phyloP scores from a whole-genome alignment of 768 basidiomycete species.

The Mycena vitilis region DNA sequence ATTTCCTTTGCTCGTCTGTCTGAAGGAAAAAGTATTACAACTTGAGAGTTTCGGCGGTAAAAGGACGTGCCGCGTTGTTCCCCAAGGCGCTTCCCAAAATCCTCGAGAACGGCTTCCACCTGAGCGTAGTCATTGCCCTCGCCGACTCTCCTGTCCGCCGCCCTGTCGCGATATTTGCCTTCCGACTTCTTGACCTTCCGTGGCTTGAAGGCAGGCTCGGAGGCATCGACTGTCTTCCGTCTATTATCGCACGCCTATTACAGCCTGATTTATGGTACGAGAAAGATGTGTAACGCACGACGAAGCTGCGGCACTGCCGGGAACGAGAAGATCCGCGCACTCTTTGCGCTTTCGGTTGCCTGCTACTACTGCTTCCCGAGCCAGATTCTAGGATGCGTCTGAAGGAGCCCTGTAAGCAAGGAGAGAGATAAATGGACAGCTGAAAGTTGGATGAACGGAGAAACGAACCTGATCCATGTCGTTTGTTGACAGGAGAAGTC shows the following conservation, averaged over 20 bases:
- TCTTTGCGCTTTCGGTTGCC: slow-evolving; percentile 37
- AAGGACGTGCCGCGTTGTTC: slow-evolving; percentile 67
- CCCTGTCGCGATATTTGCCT: slow-evolving; percentile 79
- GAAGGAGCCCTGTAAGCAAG: slow-evolving; percentile 73
- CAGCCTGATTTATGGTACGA: slow-evolving; percentile 1
- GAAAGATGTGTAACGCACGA: slow-evolving; percentile 39
- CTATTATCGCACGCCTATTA: slow-evolving; percentile 32
- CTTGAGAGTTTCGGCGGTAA: neutral
- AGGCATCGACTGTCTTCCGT: slow-evolving; percentile 62
- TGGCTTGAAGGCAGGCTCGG: slow-evolving; percentile 82
- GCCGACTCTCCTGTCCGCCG: slow-evolving; percentile 77
- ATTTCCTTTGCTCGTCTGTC: slow-evolving; percentile 80
- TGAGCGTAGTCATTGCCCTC: slow-evolving; percentile 80
- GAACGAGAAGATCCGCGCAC: slow-evolving; percentile 49
- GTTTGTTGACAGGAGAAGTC: neutral
- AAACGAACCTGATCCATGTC: slow-evolving; percentile 51
- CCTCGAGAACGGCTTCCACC: slow-evolving; percentile 85
- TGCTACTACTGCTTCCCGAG: slow-evolving; percentile 37
- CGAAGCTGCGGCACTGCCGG: slow-evolving; percentile 39
- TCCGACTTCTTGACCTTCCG: slow-evolving; percentile 76
- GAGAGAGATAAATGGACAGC: neutral
- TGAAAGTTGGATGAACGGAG: neutral
- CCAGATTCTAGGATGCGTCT: slow-evolving; percentile 59
- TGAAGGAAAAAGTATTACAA: slow-evolving; percentile 41
- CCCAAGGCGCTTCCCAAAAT: slow-evolving; percentile 76